These are phyloP conservation scores for Nannizziopsis arthrosporioides DNA, from an alignment of 2,329 filamentous ascomycete species.

Conservation along the genomic window DNA sequence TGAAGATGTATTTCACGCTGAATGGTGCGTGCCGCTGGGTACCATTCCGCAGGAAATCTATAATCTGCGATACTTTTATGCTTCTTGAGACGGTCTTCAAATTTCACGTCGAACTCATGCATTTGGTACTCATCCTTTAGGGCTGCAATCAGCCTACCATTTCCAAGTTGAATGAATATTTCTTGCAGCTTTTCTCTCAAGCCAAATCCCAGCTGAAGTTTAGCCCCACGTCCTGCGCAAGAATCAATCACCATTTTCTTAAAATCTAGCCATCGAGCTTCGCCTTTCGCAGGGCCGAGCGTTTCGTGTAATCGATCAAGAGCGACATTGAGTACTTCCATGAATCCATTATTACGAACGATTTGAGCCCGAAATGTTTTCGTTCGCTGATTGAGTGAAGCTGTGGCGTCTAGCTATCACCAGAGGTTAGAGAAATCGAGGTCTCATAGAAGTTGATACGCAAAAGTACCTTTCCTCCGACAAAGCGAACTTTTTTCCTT, in stretches of 20 bases:
- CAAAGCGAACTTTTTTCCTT: not conserved
- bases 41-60: slow-evolving; percentile 87
- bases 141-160: slow-evolving; percentile 43
- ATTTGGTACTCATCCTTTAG: slow-evolving; percentile 58
- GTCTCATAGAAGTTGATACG: too few relatives aligned
- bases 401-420: not conserved
- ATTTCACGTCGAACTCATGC: slow-evolving; percentile 47
- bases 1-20: slow-evolving; percentile 82
- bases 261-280: slow-evolving; percentile 23
- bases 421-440: too few relatives aligned
- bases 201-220: not conserved
- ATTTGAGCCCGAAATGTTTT: slow-evolving; percentile 10
- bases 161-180: slow-evolving; percentile 27
- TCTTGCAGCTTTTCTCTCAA: slow-evolving; percentile 5
- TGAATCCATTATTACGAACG: slow-evolving; percentile 3
- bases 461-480: too few relatives aligned
- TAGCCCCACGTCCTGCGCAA: not conserved
- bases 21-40: slow-evolving; percentile 64
- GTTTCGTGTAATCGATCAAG: slow-evolving; percentile 20
- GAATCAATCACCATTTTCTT: slow-evolving; percentile 9
- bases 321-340: slow-evolving; percentile 17
- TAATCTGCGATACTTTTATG: slow-evolving; percentile 65
- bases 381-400: not conserved
- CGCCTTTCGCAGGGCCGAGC: slow-evolving; percentile 14
- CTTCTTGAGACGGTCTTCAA: slow-evolving; percentile 46